A percentile compares a stretch with the other conserved stretches of the same genome.
Conservation (phyloP, 306 rosid species). For the Pterocarpus macrocarpus region DNA sequence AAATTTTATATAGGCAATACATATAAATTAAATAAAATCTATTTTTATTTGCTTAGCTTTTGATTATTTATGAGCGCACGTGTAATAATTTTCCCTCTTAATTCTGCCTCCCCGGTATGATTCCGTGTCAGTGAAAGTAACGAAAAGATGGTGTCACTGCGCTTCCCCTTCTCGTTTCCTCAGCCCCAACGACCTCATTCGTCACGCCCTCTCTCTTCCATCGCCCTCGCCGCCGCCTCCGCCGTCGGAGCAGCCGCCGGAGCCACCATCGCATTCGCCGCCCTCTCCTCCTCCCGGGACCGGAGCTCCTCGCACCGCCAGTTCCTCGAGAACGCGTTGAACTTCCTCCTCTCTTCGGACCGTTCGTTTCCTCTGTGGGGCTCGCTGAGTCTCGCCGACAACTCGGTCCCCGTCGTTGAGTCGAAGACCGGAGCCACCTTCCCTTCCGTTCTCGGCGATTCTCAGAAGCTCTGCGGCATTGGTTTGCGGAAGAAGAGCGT, state of each 20-base stretch:
- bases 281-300: slow-evolving; percentile 45
- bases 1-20: too few relatives aligned
- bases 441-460: slow-evolving; percentile 69
- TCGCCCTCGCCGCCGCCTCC: slow-evolving; percentile 38
- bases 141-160: slow-evolving; percentile 74
- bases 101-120: neutral
- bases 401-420: slow-evolving; percentile 57
- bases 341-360: slow-evolving; percentile 55
- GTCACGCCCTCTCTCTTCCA: slow-evolving; percentile 54
- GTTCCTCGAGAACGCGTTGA: slow-evolving; percentile 60
- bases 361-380: slow-evolving; percentile 68
- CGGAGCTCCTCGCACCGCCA: slow-evolving; percentile 47
- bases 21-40: too few relatives aligned
- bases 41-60: too few relatives aligned
- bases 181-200: slow-evolving; percentile 59
- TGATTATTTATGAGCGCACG: too few relatives aligned
- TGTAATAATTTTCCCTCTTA: too few relatives aligned
- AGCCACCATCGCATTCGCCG: slow-evolving; percentile 61
- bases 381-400: slow-evolving; percentile 69
- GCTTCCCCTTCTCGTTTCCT: slow-evolving; percentile 86
- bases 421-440: slow-evolving; percentile 73
- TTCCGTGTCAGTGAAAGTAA: neutral
- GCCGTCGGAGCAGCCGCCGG: slow-evolving; percentile 45
- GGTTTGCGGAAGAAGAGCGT: slow-evolving; percentile 80
- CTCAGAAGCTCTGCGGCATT: slow-evolving; percentile 80